phyloP scores from a whole-genome alignment of 208 protist genomes.

The Leishmania gerbilli region DNA sequence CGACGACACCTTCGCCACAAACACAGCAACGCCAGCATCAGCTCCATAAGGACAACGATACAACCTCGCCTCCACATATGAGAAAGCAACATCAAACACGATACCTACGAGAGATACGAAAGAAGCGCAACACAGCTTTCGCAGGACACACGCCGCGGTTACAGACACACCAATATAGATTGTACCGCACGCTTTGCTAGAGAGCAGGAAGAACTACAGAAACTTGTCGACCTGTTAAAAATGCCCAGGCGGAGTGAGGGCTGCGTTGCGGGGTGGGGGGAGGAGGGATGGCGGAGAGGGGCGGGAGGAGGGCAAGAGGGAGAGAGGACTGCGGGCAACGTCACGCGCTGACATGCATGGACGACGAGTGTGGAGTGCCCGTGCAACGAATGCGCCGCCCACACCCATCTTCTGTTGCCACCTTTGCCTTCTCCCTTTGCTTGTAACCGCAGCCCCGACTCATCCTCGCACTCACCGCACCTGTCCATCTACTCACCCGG shows the following conservation, averaged over 20 bases:
- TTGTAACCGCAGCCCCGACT: background rate
- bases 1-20: background rate
- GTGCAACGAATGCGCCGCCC: background rate
- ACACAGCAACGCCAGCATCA: background rate
- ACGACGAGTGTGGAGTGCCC: background rate
- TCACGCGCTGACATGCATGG: background rate
- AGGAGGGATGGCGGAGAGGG: background rate
- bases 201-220: background rate
- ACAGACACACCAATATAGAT: background rate
- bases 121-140: background rate
- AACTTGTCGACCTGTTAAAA: background rate
- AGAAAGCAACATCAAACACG: background rate
- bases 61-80: background rate
- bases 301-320: background rate
- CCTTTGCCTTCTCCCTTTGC: background rate
- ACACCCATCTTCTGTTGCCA: background rate
- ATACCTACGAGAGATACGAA: background rate
- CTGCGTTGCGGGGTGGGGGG: background rate
- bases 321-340: background rate
- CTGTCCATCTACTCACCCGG: background rate
- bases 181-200: background rate
- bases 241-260: background rate
- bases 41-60: background rate
- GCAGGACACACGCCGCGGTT: background rate
- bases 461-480: background rate